These are phyloP conservation scores for Orbilia blumenaviensis DNA, from an alignment of 2,329 filamentous ascomycete genomes.

Conservation along the genomic window DNA sequence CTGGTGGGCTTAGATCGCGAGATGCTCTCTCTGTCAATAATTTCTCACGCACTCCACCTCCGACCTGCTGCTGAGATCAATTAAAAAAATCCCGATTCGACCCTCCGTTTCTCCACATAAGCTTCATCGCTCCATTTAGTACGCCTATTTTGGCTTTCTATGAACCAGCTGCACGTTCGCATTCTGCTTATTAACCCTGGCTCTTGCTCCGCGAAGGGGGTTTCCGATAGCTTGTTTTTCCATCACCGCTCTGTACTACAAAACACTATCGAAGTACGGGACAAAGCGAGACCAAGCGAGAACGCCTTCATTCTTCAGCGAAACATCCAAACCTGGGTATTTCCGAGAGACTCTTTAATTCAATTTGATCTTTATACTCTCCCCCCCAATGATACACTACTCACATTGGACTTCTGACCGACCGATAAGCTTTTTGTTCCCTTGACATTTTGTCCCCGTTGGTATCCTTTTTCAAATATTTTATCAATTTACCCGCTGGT, in stretches of 20 bases:
- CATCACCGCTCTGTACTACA: slow-evolving; percentile 7
- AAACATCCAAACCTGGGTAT: slow-evolving; percentile 22
- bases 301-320: slow-evolving; percentile 11
- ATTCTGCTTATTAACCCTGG: slow-evolving; percentile 14
- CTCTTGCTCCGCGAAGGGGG: slow-evolving; percentile 1
- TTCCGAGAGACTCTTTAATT: slow-evolving; percentile 18
- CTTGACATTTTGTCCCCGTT: slow-evolving; percentile 5
- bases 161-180: neutral
- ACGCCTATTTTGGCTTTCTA: neutral
- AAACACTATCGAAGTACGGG: slow-evolving; percentile 7
- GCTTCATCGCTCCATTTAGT: neutral
- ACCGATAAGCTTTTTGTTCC: slow-evolving; percentile 31
- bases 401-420: slow-evolving; percentile 8
- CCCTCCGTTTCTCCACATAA: neutral
- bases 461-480: slow-evolving; percentile 11
- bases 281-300: slow-evolving; percentile 22
- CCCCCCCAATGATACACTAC: slow-evolving; percentile 23
- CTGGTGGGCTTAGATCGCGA: slow-evolving; percentile 14
- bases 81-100: slow-evolving; percentile 19
- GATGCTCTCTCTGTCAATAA: slow-evolving; percentile 11
- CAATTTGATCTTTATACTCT: slow-evolving; percentile 1
- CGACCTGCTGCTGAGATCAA: neutral
- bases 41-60: slow-evolving; percentile 1
- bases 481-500: slow-evolving; percentile 12
- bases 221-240: slow-evolving; percentile 7